phyloP scores from a whole-genome alignment of 345 rosid genomes.

The Tarenaya hassleriana region DNA sequence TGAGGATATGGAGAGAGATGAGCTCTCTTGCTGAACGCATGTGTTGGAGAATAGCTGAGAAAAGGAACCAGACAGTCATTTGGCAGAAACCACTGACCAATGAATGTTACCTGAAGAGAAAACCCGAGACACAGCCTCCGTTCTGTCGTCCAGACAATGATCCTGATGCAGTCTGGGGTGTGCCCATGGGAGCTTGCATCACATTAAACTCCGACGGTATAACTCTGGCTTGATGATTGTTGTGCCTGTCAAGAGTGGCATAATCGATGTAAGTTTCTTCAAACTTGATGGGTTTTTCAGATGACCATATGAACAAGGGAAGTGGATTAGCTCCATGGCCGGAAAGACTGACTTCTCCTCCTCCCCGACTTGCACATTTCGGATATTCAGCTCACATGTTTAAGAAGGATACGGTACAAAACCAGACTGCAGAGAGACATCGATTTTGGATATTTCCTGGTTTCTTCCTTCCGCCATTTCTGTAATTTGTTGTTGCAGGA shows the following conservation, averaged over 20 bases:
- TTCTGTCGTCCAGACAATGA: constrained; percentile 79
- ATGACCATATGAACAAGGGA: constrained; percentile 65
- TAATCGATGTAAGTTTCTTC: not conserved
- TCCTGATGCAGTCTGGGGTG: constrained; percentile 87
- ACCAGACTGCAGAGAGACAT: not conserved
- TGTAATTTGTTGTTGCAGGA: constrained; percentile 41
- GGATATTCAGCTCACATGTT: constrained; percentile 74
- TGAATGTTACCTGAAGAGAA: constrained; percentile 81
- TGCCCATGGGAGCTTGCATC: constrained; percentile 89
- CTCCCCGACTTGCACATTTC: constrained; percentile 87
- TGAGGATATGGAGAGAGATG: constrained; percentile 90
- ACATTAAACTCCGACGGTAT: constrained; percentile 78
- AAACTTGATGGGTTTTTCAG: constrained; percentile 33
- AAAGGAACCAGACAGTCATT: constrained; percentile 90
- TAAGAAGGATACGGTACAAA: constrained; percentile 72
- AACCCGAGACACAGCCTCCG: constrained; percentile 81
- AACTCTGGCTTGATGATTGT: constrained; percentile 31
- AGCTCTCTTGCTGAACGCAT: constrained; percentile 81
- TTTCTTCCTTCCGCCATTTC: not conserved
- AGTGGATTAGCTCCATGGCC: constrained; percentile 99
- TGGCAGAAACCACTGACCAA: constrained; percentile 93
- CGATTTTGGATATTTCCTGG: not conserved
- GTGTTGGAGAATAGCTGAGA: constrained; percentile 94
- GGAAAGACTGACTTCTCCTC: constrained; percentile 69
- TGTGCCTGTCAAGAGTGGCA: no score